These are phyloP conservation scores for Arctium minus DNA, from an alignment of 129 eudicot species.

Conservation along the genomic window DNA sequence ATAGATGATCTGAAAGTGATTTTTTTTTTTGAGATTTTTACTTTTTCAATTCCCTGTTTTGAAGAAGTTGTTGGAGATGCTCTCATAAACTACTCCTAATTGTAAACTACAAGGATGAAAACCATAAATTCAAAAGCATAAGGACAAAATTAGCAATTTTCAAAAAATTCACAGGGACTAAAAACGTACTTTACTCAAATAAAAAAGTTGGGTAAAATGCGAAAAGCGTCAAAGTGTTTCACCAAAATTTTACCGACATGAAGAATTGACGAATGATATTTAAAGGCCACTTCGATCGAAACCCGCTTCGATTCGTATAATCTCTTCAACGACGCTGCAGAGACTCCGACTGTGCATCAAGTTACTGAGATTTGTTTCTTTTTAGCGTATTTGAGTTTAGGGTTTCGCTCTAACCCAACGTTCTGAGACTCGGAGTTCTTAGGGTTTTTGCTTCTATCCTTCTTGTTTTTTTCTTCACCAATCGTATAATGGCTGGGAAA, in stretches of 20 bases:
- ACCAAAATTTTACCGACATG: not conserved
- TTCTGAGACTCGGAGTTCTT: not conserved
- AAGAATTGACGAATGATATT: not conserved
- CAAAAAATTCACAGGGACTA: not conserved
- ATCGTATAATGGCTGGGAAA: conserved; percentile 50
- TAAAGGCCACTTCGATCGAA: conserved; percentile 16
- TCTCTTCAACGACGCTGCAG: not conserved
- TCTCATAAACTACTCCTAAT: no score
- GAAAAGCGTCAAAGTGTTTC: not conserved
- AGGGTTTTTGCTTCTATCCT: conserved; percentile 12
- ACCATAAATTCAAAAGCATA: not conserved
- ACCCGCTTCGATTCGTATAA: not conserved
- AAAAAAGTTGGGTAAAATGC: not conserved
- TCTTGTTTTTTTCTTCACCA: not conserved
- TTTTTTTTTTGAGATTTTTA: no score
- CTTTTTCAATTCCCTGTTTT: no score
- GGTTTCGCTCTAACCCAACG: conserved; percentile 8
- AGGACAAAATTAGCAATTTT: not conserved
- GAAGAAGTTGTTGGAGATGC: no score
- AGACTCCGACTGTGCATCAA: conserved; percentile 1
- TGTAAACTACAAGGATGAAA: not conserved
- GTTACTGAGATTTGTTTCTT: not conserved
- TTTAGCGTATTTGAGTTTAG: conserved; percentile 9
- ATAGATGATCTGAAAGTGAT: no score
- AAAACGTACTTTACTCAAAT: not conserved